Evolutionary conservation across 2,329 filamentous ascomycete species (phyloP), one percentile per base, ranked within the genome.

Genomic region (Hypoxylon rubiginosum): DNA sequence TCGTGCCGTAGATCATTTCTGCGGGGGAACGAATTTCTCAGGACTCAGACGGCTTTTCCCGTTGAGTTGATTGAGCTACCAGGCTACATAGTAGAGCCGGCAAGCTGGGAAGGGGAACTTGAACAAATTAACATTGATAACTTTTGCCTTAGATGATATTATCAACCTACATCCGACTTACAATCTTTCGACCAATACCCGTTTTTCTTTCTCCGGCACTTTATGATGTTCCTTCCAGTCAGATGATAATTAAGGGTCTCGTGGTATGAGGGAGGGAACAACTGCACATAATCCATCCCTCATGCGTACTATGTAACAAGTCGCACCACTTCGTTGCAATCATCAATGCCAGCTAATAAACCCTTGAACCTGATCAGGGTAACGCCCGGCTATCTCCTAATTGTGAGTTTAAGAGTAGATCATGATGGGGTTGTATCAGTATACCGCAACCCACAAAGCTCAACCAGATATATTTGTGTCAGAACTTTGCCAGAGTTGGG

Each of bases 1-100:
- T 61, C 57, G 54, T 53, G 34, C 65, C 54, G 68, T 50, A 64
- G 68, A 71, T 69, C 68, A 56, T 59, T 65, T 69, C 63, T 68
- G 67, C 56, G 64, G 66, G 68, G 65, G 55, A 57, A 57, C 39
- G 52, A 36, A 32, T 50, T 64, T 53, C 60, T 66, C 59, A 64
- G n/a, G n/a, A 62, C 59, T 52, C 36, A 46, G 17, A 32, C 59
- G 62, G 68, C 68, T 51, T 60, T 21, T 61, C 58, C 58, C 58
- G 64, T 10, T 11, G 3, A 43, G 17, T 34, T 17, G 28, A 24
- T 24, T 24, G 21, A 24, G 21, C 21, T 24, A n/a, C n/a, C n/a
- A n/a, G n/a, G n/a, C n/a, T n/a, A n/a, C n/a, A n/a, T n/a, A 36
- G 6, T 39, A n/a, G 32, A 13, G 32, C 32, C 1, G 13, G 11